Percentiles rank a stretch among this genome's conserved stretches.
These are phyloP conservation scores for Margaritispora aquatica DNA, from an alignment of 495 filamentous ascomycete genomes.

Conservation along the genomic window DNA sequence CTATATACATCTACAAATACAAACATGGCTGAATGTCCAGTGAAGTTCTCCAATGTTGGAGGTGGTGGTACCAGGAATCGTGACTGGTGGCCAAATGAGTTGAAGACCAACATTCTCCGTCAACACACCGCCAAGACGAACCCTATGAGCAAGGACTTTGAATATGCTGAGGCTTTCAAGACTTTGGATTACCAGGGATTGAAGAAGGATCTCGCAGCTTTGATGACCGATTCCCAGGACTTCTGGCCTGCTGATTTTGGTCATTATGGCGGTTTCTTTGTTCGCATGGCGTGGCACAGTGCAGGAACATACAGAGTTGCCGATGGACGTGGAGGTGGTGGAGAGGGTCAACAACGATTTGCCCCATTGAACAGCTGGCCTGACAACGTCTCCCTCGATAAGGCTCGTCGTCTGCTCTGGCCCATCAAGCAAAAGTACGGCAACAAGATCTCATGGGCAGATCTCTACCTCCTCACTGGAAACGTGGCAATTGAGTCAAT, in stretches of 20 bases:
- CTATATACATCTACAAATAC: not conserved
- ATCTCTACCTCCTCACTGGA: constrained; percentile 60
- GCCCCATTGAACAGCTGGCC: constrained; percentile 77
- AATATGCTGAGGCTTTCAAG: constrained; percentile 66
- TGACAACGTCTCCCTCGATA: constrained; percentile 70
- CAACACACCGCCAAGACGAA: constrained; percentile 58
- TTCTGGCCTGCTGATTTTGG: constrained; percentile 76
- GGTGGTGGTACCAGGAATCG: constrained; percentile 55
- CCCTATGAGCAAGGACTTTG: constrained; percentile 52
- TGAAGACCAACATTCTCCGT: constrained; percentile 64
- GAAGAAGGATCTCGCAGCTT: constrained; percentile 58
- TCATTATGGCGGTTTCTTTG: constrained; percentile 69
- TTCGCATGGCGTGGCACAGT: constrained; percentile 75
- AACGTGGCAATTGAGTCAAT: constrained; percentile 71
- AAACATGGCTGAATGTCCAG: constrained; percentile 40
- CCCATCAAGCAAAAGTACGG: constrained; percentile 79
- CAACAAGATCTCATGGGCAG: constrained; percentile 73
- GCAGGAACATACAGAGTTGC: constrained; percentile 66
- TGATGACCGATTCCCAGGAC: constrained; percentile 72
- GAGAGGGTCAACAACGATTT: constrained; percentile 66
- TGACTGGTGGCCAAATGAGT: constrained; percentile 65
- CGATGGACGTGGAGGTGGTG: constrained; percentile 67
- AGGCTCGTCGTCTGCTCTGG: constrained; percentile 70
- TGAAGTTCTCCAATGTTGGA: constrained; percentile 45
- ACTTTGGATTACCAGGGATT: constrained; percentile 61